Conservation (phyloP, 2,329 filamentous ascomycete species). For the Emericellopsis cladophorae region DNA sequence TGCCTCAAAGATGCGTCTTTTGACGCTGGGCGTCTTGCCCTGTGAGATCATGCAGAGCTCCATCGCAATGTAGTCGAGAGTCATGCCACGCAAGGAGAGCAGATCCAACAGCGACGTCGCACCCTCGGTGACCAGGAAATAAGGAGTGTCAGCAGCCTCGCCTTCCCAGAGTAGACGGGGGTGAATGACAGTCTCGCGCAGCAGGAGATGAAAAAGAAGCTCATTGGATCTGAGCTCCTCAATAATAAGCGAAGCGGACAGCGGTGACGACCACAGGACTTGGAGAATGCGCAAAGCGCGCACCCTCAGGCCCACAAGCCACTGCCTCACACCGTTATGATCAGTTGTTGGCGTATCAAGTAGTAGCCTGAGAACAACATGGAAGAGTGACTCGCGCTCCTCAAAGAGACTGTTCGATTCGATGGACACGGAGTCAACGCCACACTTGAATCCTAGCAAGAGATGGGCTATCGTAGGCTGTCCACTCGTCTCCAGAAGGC, state of each 20-base stretch:
- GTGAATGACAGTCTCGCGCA: slow-evolving; percentile 58
- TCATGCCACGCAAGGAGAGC: slow-evolving; percentile 60
- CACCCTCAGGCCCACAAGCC: slow-evolving; percentile 57
- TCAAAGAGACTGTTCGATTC: slow-evolving; percentile 59
- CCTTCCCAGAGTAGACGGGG: slow-evolving; percentile 65
- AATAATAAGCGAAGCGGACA: slow-evolving; percentile 66
- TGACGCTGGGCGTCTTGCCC: slow-evolving; percentile 55
- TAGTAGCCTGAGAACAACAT: slow-evolving; percentile 63
- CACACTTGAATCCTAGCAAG: slow-evolving; percentile 75
- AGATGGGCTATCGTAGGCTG: slow-evolving; percentile 83
- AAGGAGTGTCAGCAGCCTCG: slow-evolving; percentile 40
- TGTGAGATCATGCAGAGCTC: slow-evolving; percentile 72
- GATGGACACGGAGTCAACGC: slow-evolving; percentile 55
- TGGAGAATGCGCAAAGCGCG: slow-evolving; percentile 62
- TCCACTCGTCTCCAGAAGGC: slow-evolving; percentile 60
- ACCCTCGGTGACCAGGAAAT: slow-evolving; percentile 58
- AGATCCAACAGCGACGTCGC: slow-evolving; percentile 65
- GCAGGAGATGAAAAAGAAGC: slow-evolving; percentile 66
- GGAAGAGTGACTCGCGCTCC: slow-evolving; percentile 64
- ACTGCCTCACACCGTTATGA: slow-evolving; percentile 48
- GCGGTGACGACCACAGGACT: slow-evolving; percentile 69
- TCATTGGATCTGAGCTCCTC: slow-evolving; percentile 69
- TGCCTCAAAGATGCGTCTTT: slow-evolving; percentile 55
- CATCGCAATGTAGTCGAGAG: slow-evolving; percentile 73
- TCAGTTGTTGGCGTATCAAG: slow-evolving; percentile 55